Conservation (phyloP, 805 yeast genomes). For the Nematodospora valgi region DNA sequence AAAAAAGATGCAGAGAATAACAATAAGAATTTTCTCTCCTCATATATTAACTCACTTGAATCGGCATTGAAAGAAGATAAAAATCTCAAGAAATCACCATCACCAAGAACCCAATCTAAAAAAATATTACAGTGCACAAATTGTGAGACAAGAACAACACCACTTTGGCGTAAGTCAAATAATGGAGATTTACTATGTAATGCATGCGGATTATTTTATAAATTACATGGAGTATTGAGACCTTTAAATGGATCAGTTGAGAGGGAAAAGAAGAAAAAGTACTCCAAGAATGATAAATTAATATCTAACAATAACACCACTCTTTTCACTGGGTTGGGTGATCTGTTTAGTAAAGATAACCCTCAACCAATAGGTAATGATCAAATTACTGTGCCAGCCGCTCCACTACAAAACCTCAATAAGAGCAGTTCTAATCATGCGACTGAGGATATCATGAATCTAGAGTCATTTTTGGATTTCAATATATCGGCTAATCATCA, state of each 20-base stretch:
- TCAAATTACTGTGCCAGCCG: background rate
- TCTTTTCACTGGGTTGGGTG: conserved; percentile 18
- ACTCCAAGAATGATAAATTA: conserved; percentile 14
- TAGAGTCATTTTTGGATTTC: conserved; percentile 17
- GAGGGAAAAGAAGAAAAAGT: conserved; percentile 1
- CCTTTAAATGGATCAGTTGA: conserved; percentile 25
- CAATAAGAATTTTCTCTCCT: conserved; percentile 26
- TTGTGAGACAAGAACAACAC: conserved; percentile 43
- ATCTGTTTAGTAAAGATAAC: background rate
- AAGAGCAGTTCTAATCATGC: background rate
- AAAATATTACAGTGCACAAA: conserved; percentile 36
- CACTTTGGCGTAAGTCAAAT: conserved; percentile 42
- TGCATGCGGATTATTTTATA: conserved; percentile 45
- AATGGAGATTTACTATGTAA: conserved; percentile 43
- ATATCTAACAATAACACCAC: conserved; percentile 23
- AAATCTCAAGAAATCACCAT: background rate
- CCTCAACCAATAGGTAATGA: too few relatives aligned
- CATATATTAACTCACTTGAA: conserved; percentile 39
- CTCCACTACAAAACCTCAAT: background rate
- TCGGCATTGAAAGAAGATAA: conserved; percentile 30
- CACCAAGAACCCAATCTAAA: conserved; percentile 7
- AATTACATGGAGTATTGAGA: conserved; percentile 43
- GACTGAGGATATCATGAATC: conserved; percentile 13
- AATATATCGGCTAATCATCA: conserved; percentile 3
- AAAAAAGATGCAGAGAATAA: conserved; percentile 1